Evolutionary conservation across 805 yeast genomes (phyloP), one percentile per base, ranked within the genome.

Genomic region (Ogataea polymorpha): DNA sequence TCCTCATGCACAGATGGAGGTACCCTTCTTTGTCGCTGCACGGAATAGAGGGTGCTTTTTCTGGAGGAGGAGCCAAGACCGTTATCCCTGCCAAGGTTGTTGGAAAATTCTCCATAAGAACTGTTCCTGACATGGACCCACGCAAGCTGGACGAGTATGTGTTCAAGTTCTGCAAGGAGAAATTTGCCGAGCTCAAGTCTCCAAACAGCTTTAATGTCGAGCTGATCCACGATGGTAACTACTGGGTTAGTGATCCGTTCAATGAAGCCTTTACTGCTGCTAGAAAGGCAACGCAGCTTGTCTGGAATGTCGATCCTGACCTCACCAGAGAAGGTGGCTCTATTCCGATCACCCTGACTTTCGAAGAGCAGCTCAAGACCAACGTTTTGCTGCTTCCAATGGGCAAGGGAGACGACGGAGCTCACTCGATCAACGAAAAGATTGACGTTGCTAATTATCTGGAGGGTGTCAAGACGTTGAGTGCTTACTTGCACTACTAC

Each of bases 391-490:
- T 93, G 58, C 77, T 93, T 55, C 99, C 99, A 49, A 86, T 93
- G 85, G 99, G 99, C 51, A 84, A 95, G 69, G 99, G 99, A 53
- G 97, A 93, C 63, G 99, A 93, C 61, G 99, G 99, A 56, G 99
- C 99, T 34, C 99, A 93, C 66, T 88, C 96, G 16, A 89, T 93
- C 58, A 93, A 93, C 62, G 99, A 93, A 71, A 93, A 93, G 72
- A 70, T 93, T 56, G 86, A 95, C 62, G 72, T 89, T 39, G 70
- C 84, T 50, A 93, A 93, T 74, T 93, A 86, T 68, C 80, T 93
- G 53, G 86, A 86, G 59, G 99, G 99, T 51, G 80, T 86, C 59
- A 93, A 93, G 74, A 85, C 96, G 11, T 77, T 91, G 67, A 82
- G 91, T 51, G 96, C 97, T 14, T 93, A 89, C 68, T 74, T 93